Percentiles rank a stretch among this genome's conserved stretches.
Evolutionary conservation across 257 asterid genomes (phyloP).

Genomic region (Thymus quinquecostatus): DNA sequence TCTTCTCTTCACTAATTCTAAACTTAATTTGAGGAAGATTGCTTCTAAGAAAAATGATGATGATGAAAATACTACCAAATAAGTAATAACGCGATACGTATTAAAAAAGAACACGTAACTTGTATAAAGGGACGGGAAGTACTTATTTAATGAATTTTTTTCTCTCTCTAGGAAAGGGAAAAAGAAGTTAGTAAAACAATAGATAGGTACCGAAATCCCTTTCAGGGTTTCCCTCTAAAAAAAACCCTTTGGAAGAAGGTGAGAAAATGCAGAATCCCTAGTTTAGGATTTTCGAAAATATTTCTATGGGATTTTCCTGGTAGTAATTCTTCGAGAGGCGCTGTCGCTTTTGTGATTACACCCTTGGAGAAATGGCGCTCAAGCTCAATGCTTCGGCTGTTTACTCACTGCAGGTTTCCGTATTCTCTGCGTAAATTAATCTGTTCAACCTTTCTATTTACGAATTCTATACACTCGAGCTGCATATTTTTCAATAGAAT

Average conservation of each 20-base stretch:
- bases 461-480: neutral
- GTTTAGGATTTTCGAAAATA: conserved; percentile 11
- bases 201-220: too few relatives aligned
- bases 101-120: too few relatives aligned
- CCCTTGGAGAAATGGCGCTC: conserved; percentile 50
- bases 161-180: too few relatives aligned
- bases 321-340: neutral
- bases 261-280: conserved; percentile 3
- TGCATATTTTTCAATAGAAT: neutral
- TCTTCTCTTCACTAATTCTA: too few relatives aligned
- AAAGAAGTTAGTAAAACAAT: too few relatives aligned
- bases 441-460: neutral
- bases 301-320: neutral
- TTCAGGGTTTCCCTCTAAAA: neutral
- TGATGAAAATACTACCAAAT: too few relatives aligned
- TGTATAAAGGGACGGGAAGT: too few relatives aligned
- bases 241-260: neutral
- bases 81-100: too few relatives aligned
- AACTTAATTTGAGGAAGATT: too few relatives aligned
- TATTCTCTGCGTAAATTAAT: neutral
- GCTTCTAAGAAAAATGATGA: too few relatives aligned
- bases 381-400: conserved; percentile 54
- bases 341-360: neutral
- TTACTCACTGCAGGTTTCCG: conserved; percentile 47
- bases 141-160: too few relatives aligned